phyloP scores from a whole-genome alignment of 108 stramenopile genomes.

The Pseudonitzschia pungens region DNA sequence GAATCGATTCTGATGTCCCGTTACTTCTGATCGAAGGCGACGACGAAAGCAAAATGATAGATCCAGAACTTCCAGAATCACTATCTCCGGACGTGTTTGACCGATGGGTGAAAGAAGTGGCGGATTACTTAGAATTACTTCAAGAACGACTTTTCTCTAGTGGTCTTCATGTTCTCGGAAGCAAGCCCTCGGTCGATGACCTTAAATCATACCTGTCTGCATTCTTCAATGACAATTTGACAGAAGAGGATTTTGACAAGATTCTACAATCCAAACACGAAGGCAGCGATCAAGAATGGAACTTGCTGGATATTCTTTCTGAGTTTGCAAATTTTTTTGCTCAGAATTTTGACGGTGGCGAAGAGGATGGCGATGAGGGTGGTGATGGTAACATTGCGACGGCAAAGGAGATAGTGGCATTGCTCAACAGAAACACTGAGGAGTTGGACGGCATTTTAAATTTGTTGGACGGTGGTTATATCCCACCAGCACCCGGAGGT shows the following conservation, averaged over 20 bases:
- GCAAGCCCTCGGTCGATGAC: slow-evolving; percentile 52
- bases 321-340: slow-evolving; percentile 4
- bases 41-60: not conserved
- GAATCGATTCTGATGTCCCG: slow-evolving; percentile 56
- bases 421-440: slow-evolving; percentile 64
- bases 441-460: slow-evolving; percentile 66
- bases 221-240: slow-evolving; percentile 53
- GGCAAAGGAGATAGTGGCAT: slow-evolving; percentile 52
- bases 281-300: slow-evolving; percentile 1
- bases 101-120: slow-evolving; percentile 48
- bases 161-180: slow-evolving; percentile 63
- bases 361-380: slow-evolving; percentile 6
- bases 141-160: slow-evolving; percentile 76
- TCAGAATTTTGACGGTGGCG: slow-evolving; percentile 22
- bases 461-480: slow-evolving; percentile 70
- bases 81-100: slow-evolving; percentile 35
- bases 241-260: slow-evolving; percentile 41
- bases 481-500: slow-evolving; percentile 73
- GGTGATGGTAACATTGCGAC: slow-evolving; percentile 33
- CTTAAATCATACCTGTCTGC: slow-evolving; percentile 56
- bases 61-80: slow-evolving; percentile 17
- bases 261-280: slow-evolving; percentile 21
- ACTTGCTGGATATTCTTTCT: slow-evolving; percentile 25
- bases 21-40: slow-evolving; percentile 15
- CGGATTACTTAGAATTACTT: slow-evolving; percentile 54